Conservation (phyloP, 2,329 filamentous ascomycete species). For the Seiridium cupressi region DNA sequence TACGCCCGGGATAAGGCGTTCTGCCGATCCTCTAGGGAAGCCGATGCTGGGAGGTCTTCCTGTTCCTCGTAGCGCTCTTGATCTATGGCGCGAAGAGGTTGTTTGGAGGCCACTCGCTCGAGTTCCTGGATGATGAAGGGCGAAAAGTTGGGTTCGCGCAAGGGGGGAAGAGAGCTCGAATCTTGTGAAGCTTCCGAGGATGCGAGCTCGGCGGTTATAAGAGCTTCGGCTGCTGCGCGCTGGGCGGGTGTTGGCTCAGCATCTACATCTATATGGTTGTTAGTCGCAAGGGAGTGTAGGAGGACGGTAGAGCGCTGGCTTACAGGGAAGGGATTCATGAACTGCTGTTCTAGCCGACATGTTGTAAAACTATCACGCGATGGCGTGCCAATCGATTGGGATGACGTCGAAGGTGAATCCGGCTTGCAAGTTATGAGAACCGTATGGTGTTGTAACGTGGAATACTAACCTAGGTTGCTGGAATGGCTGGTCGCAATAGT, state of each 20-base stretch:
- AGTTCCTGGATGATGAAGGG: constrained; percentile 68
- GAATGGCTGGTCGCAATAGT: too few relatives aligned
- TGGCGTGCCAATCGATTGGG: not conserved
- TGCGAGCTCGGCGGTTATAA: constrained; percentile 67
- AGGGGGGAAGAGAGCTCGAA: constrained; percentile 45
- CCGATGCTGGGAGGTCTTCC: constrained; percentile 47
- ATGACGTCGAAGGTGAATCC: too few relatives aligned
- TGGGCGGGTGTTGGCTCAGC: constrained; percentile 61
- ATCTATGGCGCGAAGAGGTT: constrained; percentile 67
- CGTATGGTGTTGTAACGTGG: too few relatives aligned
- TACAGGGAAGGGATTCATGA: constrained; percentile 82
- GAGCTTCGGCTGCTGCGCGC: constrained; percentile 64
- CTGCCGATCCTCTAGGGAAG: constrained; percentile 46
- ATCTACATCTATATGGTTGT: constrained; percentile 71
- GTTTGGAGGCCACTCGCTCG: constrained; percentile 58
- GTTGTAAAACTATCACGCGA: not conserved
- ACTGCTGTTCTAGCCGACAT: constrained; percentile 70
- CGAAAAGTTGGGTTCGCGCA: constrained; percentile 56
- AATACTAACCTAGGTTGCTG: too few relatives aligned
- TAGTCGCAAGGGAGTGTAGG: constrained; percentile 9
- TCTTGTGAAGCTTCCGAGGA: constrained; percentile 37
- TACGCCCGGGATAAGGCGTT: constrained; percentile 58
- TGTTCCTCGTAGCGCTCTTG: constrained; percentile 79
- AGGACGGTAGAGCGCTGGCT: constrained; percentile 18
- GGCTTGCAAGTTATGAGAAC: too few relatives aligned